phyloP scores from a whole-genome alignment of 495 filamentous ascomycete species.

The Letharia columbiana region DNA sequence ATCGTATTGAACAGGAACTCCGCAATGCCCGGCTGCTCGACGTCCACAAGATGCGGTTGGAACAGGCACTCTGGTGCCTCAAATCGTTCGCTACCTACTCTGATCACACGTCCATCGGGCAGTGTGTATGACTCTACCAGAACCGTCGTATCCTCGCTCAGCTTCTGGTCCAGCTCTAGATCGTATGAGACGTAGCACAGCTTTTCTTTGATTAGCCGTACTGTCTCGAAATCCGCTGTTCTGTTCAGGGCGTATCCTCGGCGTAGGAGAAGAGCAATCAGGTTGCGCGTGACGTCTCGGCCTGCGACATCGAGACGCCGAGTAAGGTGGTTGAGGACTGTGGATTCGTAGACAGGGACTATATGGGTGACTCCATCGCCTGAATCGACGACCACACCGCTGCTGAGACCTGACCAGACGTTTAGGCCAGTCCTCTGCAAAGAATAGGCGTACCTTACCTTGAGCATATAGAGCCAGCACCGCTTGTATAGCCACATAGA shows the following conservation, averaged over 20 bases:
- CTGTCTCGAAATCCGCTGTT: conserved; percentile 98
- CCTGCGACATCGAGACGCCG: conserved; percentile 89
- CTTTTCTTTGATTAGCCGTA: conserved; percentile 99
- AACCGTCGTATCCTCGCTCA: conserved; percentile 96
- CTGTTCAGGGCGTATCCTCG: conserved; percentile 95
- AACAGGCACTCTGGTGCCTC: conserved; percentile 98
- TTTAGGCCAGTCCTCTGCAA: neutral
- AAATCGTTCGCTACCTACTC: conserved; percentile 92
- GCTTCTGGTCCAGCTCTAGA: conserved; percentile 86
- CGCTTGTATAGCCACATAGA: conserved; percentile 97
- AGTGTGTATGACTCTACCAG: conserved; percentile 96
- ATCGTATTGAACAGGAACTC: conserved; percentile 99
- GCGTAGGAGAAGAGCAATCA: conserved; percentile 90
- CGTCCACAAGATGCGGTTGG: conserved; percentile 96
- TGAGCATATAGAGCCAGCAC: conserved; percentile 97
- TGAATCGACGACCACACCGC: conserved; percentile 94
- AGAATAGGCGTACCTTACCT: conserved; percentile 42
- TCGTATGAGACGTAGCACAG: conserved; percentile 99
- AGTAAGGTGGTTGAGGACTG: conserved; percentile 95
- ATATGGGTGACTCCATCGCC: conserved; percentile 98
- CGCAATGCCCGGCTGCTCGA: conserved; percentile 92
- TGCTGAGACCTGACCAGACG: conserved; percentile 61
- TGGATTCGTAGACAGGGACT: conserved; percentile 94
- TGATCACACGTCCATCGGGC: conserved; percentile 90
- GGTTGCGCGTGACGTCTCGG: conserved; percentile 91